phyloP scores from a whole-genome alignment of 2,329 filamentous ascomycete genomes.

The Calonectria fujianensis region DNA sequence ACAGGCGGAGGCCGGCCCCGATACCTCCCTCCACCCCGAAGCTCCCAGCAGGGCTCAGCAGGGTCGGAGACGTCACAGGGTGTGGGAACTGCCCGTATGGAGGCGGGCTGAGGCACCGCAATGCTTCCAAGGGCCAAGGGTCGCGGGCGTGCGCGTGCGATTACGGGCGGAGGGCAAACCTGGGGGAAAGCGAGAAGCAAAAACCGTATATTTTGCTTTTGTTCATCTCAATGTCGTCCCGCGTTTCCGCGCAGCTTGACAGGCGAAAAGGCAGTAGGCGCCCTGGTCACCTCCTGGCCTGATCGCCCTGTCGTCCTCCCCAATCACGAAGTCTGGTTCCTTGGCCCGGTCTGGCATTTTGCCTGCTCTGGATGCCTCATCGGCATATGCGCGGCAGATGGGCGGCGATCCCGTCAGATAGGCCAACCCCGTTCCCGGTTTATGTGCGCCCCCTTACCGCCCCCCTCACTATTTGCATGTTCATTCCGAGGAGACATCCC shows the following conservation, averaged over 20 bases:
- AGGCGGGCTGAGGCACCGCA: conserved; percentile 24
- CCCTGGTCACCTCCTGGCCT: conserved; percentile 54
- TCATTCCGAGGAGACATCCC: conserved; percentile 34
- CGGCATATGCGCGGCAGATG: conserved; percentile 57
- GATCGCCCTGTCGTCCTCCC: conserved; percentile 48
- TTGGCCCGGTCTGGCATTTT: conserved; percentile 33
- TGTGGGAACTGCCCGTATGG: conserved; percentile 26
- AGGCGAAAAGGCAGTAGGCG: conserved; percentile 38
- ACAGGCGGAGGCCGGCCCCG: conserved; percentile 44
- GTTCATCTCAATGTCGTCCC: not conserved
- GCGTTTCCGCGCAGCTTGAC: conserved; percentile 4
- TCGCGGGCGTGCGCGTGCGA: conserved; percentile 17
- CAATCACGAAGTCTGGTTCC: conserved; percentile 49
- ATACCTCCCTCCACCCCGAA: conserved; percentile 30
- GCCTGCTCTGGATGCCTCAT: conserved; percentile 50
- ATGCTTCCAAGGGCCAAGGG: conserved; percentile 8
- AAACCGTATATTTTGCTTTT: conserved; percentile 7
- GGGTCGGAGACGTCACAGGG: conserved; percentile 20
- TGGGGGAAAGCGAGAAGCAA: conserved; percentile 10
- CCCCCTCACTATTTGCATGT: conserved; percentile 30
- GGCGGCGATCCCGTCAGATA: conserved; percentile 52
- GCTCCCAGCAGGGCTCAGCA: conserved; percentile 21
- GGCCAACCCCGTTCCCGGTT: conserved; percentile 44
- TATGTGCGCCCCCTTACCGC: conserved; percentile 23
- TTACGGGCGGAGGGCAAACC: conserved; percentile 20